Conservation (phyloP, 805 yeast species). For the Helenozyma baotianmanensis region DNA sequence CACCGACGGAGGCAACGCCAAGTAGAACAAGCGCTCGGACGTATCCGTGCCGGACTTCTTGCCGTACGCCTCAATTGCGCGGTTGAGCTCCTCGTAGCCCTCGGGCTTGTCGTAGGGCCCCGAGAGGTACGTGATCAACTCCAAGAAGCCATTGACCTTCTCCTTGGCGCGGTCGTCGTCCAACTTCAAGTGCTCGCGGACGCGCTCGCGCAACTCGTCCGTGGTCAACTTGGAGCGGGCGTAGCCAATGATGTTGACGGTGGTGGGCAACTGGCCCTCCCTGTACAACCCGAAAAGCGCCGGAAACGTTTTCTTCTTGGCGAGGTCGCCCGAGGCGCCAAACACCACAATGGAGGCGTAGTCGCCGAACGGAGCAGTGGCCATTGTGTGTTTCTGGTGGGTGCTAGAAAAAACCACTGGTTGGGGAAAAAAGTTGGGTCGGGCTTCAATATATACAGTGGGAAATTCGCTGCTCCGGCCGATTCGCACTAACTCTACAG, state of each 20-base stretch:
- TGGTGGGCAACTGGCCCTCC: slow-evolving; percentile 67
- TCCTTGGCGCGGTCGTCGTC: slow-evolving; percentile 40
- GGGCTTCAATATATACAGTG: slow-evolving; percentile 1
- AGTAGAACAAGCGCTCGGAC: slow-evolving; percentile 81
- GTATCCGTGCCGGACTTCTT: slow-evolving; percentile 33
- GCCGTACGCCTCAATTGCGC: slow-evolving; percentile 59
- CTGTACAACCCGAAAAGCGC: slow-evolving; percentile 65
- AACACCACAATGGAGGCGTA: slow-evolving; percentile 74
- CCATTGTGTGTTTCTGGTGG: slow-evolving; percentile 14
- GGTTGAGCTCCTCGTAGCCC: slow-evolving; percentile 60
- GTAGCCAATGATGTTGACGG: slow-evolving; percentile 79
- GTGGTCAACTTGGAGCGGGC: slow-evolving; percentile 76
- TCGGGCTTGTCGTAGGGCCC: slow-evolving; percentile 80
- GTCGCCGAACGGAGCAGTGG: slow-evolving; percentile 48
- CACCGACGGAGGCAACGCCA: slow-evolving; percentile 93
- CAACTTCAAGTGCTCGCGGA: slow-evolving; percentile 55
- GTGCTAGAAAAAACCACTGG: slow-evolving; percentile 1
- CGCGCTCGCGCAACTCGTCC: slow-evolving; percentile 64
- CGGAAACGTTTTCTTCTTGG: slow-evolving; percentile 92
- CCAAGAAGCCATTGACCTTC: slow-evolving; percentile 59
- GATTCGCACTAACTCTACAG: no score
- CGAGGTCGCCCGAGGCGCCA: slow-evolving; percentile 94
- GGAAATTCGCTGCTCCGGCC: no score
- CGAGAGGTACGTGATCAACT: slow-evolving; percentile 59
- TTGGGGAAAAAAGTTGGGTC: slow-evolving; percentile 4